Base-by-base conservation (phyloP, 2,329 filamentous ascomycete genomes). In the Daldinia sp. region DNA sequence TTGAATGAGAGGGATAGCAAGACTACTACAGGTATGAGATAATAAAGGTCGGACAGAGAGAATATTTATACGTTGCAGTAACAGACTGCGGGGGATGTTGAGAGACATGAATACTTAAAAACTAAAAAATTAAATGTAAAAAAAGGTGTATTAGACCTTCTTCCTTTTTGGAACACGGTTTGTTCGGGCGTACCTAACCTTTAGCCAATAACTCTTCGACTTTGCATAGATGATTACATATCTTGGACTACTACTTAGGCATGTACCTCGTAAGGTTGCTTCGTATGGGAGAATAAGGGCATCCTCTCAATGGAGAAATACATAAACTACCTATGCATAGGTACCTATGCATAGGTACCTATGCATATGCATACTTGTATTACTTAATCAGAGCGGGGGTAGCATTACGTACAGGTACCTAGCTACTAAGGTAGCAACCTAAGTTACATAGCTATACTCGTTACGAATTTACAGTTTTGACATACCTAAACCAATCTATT, bases 51-150 rank as follows among this genome's bases (percentile, higher is more conserved):
- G 69, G 65, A 42, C 9, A 30, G 64, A 44, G 35, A 64, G 20
- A 41, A 63, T 58, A 72, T 70, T 76, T 76, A 75, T 75, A 75
- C 48, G 60, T 64, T 57, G 64, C 46, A 57, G 48, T 37, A 66
- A 56, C 63, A 66, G 9, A 41, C 57, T 56, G 46, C 69, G 58
- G 46, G 58, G 41, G 30, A 56, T 53, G 23, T 33, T 66, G 60
- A 65, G 53, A 23, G 70, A 56, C 73, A 75, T 74, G 58, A 60
- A 65, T 18, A 23, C 20, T 46, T 41, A 23, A 12, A 13, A 37
- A 37, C 35, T 7, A 26, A 23, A 13, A 41, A 41, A 41, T n/a
- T 15, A 26, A 44, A 44, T 12, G 42, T 46, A 23, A 23, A 23
- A 23, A 46, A 15, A 46, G 10, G 20, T 28, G 23, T 68, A 46